These are phyloP conservation scores for Pseudopyricularia javanii DNA, from an alignment of 2,329 filamentous ascomycete genomes.

Conservation along the genomic window DNA sequence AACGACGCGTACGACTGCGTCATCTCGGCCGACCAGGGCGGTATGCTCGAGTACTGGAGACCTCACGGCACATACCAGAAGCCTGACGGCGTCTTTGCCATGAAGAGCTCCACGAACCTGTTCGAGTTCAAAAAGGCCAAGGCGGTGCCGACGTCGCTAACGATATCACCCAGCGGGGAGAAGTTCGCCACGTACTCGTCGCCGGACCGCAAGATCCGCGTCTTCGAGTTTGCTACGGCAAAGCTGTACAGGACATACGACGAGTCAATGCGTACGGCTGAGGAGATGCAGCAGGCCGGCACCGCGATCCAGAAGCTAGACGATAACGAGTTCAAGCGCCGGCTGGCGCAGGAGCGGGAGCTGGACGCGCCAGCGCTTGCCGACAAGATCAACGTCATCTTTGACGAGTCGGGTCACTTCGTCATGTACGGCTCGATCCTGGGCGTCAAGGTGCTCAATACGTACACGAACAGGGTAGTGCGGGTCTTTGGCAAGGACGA, in stretches of 20 bases:
- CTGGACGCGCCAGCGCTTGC: slow-evolving; percentile 58
- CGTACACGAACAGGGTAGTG: slow-evolving; percentile 82
- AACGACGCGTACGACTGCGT: slow-evolving; percentile 86
- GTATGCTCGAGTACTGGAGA: slow-evolving; percentile 96
- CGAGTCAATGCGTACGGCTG: slow-evolving; percentile 78
- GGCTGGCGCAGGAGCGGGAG: slow-evolving; percentile 76
- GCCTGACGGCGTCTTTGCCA: slow-evolving; percentile 79
- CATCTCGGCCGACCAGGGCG: slow-evolving; percentile 74
- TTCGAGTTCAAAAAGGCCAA: slow-evolving; percentile 98
- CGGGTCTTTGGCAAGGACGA: slow-evolving; percentile 88
- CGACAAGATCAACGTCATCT: slow-evolving; percentile 72
- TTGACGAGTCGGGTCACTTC: slow-evolving; percentile 94
- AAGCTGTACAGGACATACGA: slow-evolving; percentile 91
- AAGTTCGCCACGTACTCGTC: slow-evolving; percentile 85
- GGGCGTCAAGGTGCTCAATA: slow-evolving; percentile 92
- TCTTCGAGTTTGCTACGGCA: slow-evolving; percentile 84
- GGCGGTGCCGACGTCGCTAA: slow-evolving; percentile 67
- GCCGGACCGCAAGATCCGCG: slow-evolving; percentile 80
- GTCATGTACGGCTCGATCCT: slow-evolving; percentile 86
- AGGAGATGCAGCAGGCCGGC: slow-evolving; percentile 93
- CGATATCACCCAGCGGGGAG: slow-evolving; percentile 73
- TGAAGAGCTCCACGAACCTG: slow-evolving; percentile 86
- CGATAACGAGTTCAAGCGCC: slow-evolving; percentile 80
- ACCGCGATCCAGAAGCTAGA: slow-evolving; percentile 73
- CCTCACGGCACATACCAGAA: slow-evolving; percentile 76